Conservation (phyloP, 352 stramenopile genomes). For the Pythium sp. region DNA sequence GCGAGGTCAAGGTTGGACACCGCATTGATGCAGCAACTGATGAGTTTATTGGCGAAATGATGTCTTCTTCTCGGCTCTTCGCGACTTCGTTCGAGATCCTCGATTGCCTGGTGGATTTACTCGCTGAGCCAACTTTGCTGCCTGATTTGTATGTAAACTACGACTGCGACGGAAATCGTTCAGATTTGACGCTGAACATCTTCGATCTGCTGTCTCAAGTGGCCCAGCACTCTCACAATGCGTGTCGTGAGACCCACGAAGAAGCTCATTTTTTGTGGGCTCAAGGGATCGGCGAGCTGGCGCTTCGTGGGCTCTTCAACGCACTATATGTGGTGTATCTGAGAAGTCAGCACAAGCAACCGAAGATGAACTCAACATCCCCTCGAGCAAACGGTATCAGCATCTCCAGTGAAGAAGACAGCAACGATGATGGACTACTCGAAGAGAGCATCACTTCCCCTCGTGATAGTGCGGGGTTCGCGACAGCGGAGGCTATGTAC, state of each 20-base stretch:
- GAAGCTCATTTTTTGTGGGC: conserved; percentile 71
- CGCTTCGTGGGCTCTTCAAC: conserved; percentile 73
- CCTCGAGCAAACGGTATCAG: conserved; percentile 13
- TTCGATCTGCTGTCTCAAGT: conserved; percentile 93
- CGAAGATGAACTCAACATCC: conserved; percentile 15
- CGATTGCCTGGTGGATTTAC: conserved; percentile 95
- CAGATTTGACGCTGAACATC: conserved; percentile 87
- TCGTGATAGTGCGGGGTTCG: conserved; percentile 22
- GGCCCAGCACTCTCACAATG: conserved; percentile 54
- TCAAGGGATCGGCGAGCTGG: conserved; percentile 60
- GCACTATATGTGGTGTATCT: conserved; percentile 71
- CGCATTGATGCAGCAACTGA: conserved; percentile 52
- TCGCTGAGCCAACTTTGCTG: conserved; percentile 92
- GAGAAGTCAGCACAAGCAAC: conserved; percentile 38
- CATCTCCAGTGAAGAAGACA: conserved; percentile 25
- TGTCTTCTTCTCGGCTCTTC: conserved; percentile 52
- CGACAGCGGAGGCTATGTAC: conserved; percentile 47
- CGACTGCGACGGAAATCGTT: conserved; percentile 97
- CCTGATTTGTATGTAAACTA: conserved; percentile 99
- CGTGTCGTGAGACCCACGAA: conserved; percentile 72
- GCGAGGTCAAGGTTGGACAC: neutral
- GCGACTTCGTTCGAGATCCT: conserved; percentile 73
- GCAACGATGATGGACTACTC: conserved; percentile 31
- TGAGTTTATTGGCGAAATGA: conserved; percentile 59
- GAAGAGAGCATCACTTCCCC: conserved; percentile 21